Evolutionary conservation across 2,329 filamentous ascomycete species (phyloP), one percentile per base, ranked within the genome.

Genomic region (Chaetomium sp.): DNA sequence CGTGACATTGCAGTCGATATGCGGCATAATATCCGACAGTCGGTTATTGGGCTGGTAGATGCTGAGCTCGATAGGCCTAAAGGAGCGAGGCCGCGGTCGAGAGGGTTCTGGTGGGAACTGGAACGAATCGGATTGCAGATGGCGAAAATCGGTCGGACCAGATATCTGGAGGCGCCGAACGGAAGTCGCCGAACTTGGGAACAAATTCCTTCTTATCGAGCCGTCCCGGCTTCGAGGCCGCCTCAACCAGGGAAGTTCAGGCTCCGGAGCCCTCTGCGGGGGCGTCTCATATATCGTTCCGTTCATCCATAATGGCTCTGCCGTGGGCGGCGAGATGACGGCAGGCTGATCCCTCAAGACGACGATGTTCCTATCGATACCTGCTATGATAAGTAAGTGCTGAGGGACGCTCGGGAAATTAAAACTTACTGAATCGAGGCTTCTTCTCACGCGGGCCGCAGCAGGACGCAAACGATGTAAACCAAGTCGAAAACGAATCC

Each of bases 61-160:
- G 67, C 76, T 80, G 57, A 85, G 69, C 67, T 85, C 76, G 34
- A 85, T 73, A 2, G 80, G 80, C 41, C 76, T 75, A 60, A 82
- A 82, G 9, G 73, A 73, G 6, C 65, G 59, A 5, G 69, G 70
- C 5, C 68, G 67, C 38, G 62, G 65, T 54, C 62, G 57, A 6
- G 52, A 48, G 19, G 45, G 9, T 38, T 54, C 47, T 3, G 54
- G 52, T 43, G 70, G 67, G 51, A 72, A 70, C 48, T 74, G 71
- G 55, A 71, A 71, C n/a, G 74, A 70, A 47, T 72, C 73, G 14
- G 77, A 78, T 53, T 78, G 70, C 49, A 85, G 62, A 70, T 85
- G 82, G 47, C 77, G 78, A 64, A 86, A 86, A 66, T 85, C 74
- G 48, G 76, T 76, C 3, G 82, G 82, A 19, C 73, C 73, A 43